Evolutionary conservation across 306 rosid species (phyloP), one percentile per base, ranked within the genome.

Genomic region (Sicyos edulis): DNA sequence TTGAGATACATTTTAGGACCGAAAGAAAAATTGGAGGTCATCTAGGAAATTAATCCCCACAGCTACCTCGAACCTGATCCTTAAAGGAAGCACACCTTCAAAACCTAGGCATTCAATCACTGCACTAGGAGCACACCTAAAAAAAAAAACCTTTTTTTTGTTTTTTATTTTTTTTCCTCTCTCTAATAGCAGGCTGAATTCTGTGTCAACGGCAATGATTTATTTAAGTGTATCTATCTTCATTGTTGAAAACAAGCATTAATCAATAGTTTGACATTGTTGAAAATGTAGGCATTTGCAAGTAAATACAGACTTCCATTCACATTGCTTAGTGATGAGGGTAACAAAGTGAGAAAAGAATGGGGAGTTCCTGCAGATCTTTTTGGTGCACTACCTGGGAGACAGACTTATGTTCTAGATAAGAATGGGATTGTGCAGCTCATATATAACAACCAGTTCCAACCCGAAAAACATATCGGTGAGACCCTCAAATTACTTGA

Each of bases 291-390:
- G 99, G 96, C 91, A 22, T 95, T 95, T 74, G 95, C 96, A 52
- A 85, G 79, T 86, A 93, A 95, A 75, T 87, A 91, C 82, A 86
- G 29, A 74, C 99, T 95, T 80, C 99, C 99, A 63, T 93, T 54
- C 78, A 91, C 97, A 8, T 79, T 95, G 79, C 82, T 95, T 13
- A 84, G 97, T 73, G 99, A 95, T 55, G 95, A 91, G 67, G 92
- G 95, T 24, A 91, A 91, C 83, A 95, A 86, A 83, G 87, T 95
- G 80, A 89, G 96, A 78, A 95, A 95, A 83, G 96, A 85, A 14
- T 93, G 97, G 99, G 99, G 97, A 64, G 95, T 91, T 42, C 92
- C 92, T 0, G 80, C 88, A n/a, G 96, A 95, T 87, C 85, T 91
- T 85, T 95, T 91, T 65, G 99, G 99, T 74, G 57, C 99, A 29